phyloP scores from a whole-genome alignment of 2,329 filamentous ascomycete species.

The Talaromyces sp. region DNA sequence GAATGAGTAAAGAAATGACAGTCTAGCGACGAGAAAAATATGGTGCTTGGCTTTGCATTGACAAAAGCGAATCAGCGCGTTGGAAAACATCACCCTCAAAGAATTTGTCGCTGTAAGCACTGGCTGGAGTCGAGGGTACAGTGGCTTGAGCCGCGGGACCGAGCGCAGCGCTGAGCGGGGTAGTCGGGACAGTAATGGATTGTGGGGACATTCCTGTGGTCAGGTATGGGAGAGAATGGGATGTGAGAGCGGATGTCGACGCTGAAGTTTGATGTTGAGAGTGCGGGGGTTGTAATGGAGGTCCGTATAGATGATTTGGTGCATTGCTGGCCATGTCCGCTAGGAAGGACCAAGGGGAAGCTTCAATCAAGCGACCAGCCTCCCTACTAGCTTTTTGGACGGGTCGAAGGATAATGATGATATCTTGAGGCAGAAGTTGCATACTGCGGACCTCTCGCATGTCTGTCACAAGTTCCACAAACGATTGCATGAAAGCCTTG shows the following conservation, averaged over 20 bases:
- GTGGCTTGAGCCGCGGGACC: slow-evolving; percentile 90
- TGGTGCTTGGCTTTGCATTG: slow-evolving; percentile 46
- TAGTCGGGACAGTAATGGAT: slow-evolving; percentile 71
- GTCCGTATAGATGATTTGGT: slow-evolving; percentile 37
- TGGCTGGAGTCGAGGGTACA: slow-evolving; percentile 66
- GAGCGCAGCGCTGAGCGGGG: slow-evolving; percentile 83
- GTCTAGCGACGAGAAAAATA: slow-evolving; percentile 44
- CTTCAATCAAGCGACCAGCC: slow-evolving; percentile 71
- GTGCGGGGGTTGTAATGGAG: slow-evolving; percentile 36
- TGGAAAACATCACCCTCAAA: slow-evolving; percentile 55
- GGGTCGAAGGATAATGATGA: slow-evolving; percentile 73
- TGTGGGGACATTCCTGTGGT: slow-evolving; percentile 47
- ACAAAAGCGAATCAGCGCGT: slow-evolving; percentile 51
- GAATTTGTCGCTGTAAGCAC: slow-evolving; percentile 51
- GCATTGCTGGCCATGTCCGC: slow-evolving; percentile 44
- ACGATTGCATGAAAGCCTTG: slow-evolving; percentile 58
- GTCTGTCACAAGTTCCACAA: slow-evolving; percentile 51
- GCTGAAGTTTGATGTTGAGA: slow-evolving; percentile 34
- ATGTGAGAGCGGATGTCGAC: slow-evolving; percentile 28
- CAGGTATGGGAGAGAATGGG: slow-evolving; percentile 26
- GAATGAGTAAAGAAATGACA: neutral
- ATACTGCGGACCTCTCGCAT: slow-evolving; percentile 51
- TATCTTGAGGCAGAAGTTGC: slow-evolving; percentile 62
- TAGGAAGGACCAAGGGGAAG: slow-evolving; percentile 65
- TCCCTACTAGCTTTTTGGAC: slow-evolving; percentile 84